These are phyloP conservation scores for Phytophthora litchii DNA, from an alignment of 352 stramenopile genomes.

Conservation along the genomic window DNA sequence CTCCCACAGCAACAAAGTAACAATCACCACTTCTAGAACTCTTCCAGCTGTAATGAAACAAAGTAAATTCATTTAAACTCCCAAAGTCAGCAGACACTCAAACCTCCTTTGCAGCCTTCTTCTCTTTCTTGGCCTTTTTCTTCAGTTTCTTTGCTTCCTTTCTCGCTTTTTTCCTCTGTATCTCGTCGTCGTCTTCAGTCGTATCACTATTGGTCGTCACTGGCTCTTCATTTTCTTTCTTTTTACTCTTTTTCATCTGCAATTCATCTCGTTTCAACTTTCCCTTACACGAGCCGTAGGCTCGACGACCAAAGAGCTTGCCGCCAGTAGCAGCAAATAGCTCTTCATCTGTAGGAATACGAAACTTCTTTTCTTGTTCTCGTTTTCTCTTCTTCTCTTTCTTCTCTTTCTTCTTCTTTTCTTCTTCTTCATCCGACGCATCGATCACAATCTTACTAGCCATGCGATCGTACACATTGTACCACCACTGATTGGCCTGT, in stretches of 20 bases:
- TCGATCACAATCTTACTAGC: constrained; percentile 88
- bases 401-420: constrained; percentile 44
- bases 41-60: constrained; percentile 8
- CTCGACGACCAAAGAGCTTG: constrained; percentile 95
- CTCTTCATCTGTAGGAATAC: constrained; percentile 93
- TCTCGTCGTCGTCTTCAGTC: constrained; percentile 22
- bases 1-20: constrained; percentile 13
- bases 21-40: background rate
- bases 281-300: constrained; percentile 87
- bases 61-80: constrained; percentile 24
- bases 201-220: constrained; percentile 20
- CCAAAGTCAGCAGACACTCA: constrained; percentile 14
- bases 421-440: constrained; percentile 45
- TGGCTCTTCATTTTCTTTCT: constrained; percentile 33
- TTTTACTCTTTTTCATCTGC: constrained; percentile 50
- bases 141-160: constrained; percentile 24
- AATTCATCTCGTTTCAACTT: constrained; percentile 86
- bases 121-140: constrained; percentile 28
- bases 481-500: constrained; percentile 88
- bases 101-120: constrained; percentile 18
- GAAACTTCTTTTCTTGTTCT: constrained; percentile 60
- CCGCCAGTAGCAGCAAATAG: constrained; percentile 96
- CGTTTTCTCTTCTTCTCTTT: constrained; percentile 44
- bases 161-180: constrained; percentile 17
- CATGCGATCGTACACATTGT: constrained; percentile 87